phyloP scores from a whole-genome alignment of 169 alveolate genomes.

The Eimeria necatrix region DNA sequence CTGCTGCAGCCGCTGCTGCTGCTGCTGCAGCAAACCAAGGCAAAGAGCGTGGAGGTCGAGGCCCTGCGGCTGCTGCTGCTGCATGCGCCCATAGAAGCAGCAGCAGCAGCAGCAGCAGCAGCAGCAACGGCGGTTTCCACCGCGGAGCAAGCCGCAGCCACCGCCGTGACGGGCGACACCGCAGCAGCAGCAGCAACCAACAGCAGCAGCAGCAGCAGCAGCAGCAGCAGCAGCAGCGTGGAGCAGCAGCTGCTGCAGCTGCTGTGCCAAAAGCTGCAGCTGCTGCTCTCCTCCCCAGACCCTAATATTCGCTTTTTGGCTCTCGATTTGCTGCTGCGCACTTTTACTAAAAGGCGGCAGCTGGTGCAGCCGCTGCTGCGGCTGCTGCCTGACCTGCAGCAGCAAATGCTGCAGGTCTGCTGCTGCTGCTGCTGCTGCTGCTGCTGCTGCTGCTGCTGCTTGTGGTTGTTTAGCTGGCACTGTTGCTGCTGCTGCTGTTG shows the following conservation, averaged over 20 bases:
- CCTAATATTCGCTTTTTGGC: constrained; percentile 69
- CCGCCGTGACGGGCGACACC: background rate
- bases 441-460: background rate
- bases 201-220: background rate
- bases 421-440: background rate
- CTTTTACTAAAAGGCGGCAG: constrained; percentile 1
- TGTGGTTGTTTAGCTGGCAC: background rate
- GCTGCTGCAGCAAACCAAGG: constrained; percentile 76
- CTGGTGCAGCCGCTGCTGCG: constrained; percentile 52
- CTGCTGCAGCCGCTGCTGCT: constrained; percentile 78
- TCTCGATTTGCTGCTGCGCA: constrained; percentile 40
- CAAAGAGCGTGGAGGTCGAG: constrained; percentile 75
- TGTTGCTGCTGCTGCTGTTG: too few relatives aligned
- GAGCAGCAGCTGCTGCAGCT: constrained; percentile 45
- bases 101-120: background rate
- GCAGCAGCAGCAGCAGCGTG: background rate
- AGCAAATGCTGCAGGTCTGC: constrained; percentile 27
- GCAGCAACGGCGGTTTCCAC: background rate
- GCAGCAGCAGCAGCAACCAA: background rate
- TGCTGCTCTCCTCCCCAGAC: constrained; percentile 67
- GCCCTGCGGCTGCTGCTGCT: constrained; percentile 53
- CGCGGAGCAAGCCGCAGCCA: constrained; percentile 34
- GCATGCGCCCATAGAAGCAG: constrained; percentile 16
- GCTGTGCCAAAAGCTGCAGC: constrained; percentile 30
- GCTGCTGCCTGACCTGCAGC: constrained; percentile 66